Conservation (phyloP, 345 rosid genomes). For the Gossypium bickii region DNA sequence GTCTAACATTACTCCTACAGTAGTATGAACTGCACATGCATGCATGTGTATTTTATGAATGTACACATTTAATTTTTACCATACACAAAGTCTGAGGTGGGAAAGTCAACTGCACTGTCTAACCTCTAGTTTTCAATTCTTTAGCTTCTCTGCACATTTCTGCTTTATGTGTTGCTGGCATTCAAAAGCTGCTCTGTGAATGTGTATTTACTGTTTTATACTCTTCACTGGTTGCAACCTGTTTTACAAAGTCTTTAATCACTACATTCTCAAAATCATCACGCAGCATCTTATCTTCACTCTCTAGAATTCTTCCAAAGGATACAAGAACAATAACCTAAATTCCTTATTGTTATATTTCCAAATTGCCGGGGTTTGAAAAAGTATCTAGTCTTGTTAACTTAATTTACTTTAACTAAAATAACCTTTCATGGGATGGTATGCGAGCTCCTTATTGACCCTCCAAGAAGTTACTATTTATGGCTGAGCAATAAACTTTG, state of each 20-base stretch:
- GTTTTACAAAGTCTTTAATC: neutral
- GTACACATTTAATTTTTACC: neutral
- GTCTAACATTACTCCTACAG: neutral
- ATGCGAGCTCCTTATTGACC: neutral
- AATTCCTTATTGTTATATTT: neutral
- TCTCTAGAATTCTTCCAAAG: neutral
- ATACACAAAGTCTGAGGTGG: neutral
- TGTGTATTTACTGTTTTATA: neutral
- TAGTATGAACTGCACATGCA: neutral
- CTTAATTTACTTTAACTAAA: neutral
- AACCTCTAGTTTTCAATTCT: neutral
- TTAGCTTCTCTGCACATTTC: neutral
- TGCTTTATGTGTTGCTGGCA: neutral
- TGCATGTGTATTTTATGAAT: neutral
- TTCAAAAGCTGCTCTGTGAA: neutral
- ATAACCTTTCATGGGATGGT: neutral
- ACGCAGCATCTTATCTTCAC: neutral
- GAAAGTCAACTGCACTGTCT: neutral
- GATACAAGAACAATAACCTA: neutral
- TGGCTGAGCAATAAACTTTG: neutral
- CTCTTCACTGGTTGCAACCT: neutral
- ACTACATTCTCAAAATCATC: neutral
- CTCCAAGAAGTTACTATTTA: neutral
- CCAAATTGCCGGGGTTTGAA: neutral
- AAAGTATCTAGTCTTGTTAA: neutral